Conservation (phyloP, 2,329 filamentous ascomycete species). For the Phyllosticta citrichinensis region DNA sequence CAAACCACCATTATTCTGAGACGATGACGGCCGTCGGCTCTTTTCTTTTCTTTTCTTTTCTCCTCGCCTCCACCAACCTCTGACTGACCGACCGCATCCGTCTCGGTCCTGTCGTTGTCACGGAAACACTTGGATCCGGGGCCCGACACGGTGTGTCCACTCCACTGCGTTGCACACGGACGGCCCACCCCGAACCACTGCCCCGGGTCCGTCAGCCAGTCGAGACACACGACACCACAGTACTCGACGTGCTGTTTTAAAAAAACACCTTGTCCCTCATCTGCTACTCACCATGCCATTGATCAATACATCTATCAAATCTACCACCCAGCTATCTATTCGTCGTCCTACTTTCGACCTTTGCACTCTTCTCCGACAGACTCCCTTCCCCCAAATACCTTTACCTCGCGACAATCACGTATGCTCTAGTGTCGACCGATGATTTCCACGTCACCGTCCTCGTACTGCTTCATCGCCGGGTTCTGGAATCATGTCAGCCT, state of each 20-base stretch:
- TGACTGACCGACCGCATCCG: neutral
- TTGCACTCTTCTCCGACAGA: too few species aligned
- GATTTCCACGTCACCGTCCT: constrained; percentile 10
- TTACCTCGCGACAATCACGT: neutral
- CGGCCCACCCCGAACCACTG: neutral
- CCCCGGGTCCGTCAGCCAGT: neutral
- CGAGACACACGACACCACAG: too few species aligned
- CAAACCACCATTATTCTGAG: neutral
- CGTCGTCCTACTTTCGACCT: too few species aligned
- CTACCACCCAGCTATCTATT: too few species aligned
- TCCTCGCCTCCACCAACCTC: neutral
- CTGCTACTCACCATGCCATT: too few species aligned
- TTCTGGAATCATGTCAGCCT: neutral
- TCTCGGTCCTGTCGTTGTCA: neutral
- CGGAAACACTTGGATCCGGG: neutral
- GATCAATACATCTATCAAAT: too few species aligned
- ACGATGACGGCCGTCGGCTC: neutral
- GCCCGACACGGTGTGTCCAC: neutral
- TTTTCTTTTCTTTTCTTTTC: neutral
- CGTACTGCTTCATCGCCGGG: constrained; percentile 9
- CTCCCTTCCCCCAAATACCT: too few species aligned
- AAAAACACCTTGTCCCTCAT: too few species aligned
- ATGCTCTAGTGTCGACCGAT: neutral
- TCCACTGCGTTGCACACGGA: neutral
- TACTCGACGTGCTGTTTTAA: too few species aligned